phyloP scores from a whole-genome alignment of 2,329 filamentous ascomycete genomes.

The Zymoseptoria crescenta region DNA sequence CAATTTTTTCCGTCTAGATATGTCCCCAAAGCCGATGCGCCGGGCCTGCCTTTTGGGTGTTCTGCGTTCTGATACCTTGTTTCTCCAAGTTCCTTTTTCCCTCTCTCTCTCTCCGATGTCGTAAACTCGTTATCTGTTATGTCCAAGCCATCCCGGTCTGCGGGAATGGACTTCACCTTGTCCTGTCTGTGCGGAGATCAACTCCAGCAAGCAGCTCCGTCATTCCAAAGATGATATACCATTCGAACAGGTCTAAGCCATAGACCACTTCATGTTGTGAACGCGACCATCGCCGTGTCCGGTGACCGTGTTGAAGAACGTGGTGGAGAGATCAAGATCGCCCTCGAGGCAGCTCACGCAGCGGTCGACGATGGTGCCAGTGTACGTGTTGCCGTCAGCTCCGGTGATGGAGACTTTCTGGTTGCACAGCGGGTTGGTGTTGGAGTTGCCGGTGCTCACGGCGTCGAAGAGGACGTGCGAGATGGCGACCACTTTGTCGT shows the following conservation, averaged over 20 bases:
- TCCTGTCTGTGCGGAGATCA: background rate
- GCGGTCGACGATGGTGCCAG: slow-evolving; percentile 62
- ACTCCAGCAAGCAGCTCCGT: background rate
- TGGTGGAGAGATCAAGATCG: slow-evolving; percentile 53
- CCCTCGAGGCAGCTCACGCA: slow-evolving; percentile 57
- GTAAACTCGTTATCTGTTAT: no score
- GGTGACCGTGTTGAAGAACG: slow-evolving; percentile 33
- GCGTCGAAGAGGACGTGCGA: slow-evolving; percentile 55
- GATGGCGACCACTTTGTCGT: slow-evolving; percentile 61
- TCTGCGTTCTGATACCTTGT: background rate
- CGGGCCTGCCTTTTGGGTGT: background rate
- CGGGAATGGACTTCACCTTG: background rate
- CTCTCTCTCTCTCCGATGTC: no score
- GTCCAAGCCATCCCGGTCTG: no score
- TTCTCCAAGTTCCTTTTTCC: background rate
- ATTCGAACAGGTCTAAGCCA: slow-evolving; percentile 28
- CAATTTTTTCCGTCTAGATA: background rate
- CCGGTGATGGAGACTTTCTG: slow-evolving; percentile 55
- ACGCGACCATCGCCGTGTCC: slow-evolving; percentile 30
- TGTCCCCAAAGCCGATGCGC: background rate
- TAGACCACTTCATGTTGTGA: slow-evolving; percentile 36
- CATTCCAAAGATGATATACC: no score
- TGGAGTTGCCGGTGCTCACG: slow-evolving; percentile 38
- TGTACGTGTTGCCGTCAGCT: slow-evolving; percentile 50
- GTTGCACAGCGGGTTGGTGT: slow-evolving; percentile 64